Conservation (phyloP, 83 land plant genomes). For the Picea abies region DNA sequence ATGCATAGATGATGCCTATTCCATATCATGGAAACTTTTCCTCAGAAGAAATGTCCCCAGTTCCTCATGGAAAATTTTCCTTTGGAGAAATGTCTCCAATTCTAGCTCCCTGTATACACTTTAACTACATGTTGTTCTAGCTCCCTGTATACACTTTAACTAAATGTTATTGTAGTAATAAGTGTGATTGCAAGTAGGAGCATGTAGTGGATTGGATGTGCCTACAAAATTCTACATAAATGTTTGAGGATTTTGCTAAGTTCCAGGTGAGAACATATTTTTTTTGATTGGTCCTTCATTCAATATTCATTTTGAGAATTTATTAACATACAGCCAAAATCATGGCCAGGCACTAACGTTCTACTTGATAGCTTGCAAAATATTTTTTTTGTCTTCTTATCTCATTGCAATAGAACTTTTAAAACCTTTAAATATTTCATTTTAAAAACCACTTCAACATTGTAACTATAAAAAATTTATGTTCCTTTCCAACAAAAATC, state of each 20-base stretch:
- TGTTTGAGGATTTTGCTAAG: constrained; percentile 9
- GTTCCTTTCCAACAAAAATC: too few species aligned
- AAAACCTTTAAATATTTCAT: too few species aligned
- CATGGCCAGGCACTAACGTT: not conserved
- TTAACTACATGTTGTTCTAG: too few species aligned
- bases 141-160: constrained; percentile 7
- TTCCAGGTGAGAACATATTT: not conserved
- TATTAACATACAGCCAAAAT: not conserved
- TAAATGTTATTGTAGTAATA: constrained; percentile 9
- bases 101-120: too few species aligned
- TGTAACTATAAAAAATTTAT: too few species aligned
- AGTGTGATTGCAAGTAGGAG: constrained; percentile 11
- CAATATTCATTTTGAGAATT: not conserved
- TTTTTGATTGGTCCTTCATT: not conserved
- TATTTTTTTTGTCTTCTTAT: not conserved
- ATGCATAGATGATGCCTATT: too few species aligned
- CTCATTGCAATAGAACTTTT: not conserved
- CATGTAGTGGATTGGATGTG: not conserved
- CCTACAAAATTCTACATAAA: not conserved
- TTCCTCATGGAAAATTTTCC: too few species aligned
- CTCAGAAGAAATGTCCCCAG: too few species aligned
- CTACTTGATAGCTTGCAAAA: constrained; percentile 12
- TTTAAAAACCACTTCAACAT: not conserved
- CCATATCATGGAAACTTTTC: too few species aligned
- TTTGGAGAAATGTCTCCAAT: too few species aligned